Conservation (phyloP, 345 rosid genomes). For the Acer negundo region DNA sequence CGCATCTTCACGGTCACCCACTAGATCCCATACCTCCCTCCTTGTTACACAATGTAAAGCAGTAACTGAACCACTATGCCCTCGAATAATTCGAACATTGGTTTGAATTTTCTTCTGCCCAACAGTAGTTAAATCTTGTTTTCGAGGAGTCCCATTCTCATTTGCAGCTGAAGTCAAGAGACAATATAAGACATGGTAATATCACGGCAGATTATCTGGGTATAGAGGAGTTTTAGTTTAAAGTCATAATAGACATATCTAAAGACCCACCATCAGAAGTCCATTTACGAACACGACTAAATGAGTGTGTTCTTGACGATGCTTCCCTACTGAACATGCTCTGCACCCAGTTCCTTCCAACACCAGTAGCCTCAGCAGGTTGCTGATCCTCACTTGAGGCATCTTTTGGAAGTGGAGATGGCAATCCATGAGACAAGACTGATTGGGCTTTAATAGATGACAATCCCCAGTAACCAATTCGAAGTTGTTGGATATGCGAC, state of each 20-base stretch:
- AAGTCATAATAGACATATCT: constrained; percentile 37
- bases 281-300: constrained; percentile 80
- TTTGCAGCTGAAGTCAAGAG: constrained; percentile 27
- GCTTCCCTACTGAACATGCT: constrained; percentile 98
- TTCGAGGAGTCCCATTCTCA: constrained; percentile 50
- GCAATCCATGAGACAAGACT: constrained; percentile 61
- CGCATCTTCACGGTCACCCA: constrained; percentile 98
- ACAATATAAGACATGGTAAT: constrained; percentile 9
- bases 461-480: constrained; percentile 88
- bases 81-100: constrained; percentile 87
- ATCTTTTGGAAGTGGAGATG: constrained; percentile 89
- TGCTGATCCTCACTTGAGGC: constrained; percentile 68
- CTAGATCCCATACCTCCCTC: constrained; percentile 98
- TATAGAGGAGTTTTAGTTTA: background rate
- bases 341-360: constrained; percentile 99
- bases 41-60: constrained; percentile 97
- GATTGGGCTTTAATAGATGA: constrained; percentile 69
- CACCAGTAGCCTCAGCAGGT: constrained; percentile 89
- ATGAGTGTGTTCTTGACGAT: constrained; percentile 68
- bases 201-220: background rate
- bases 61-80: constrained; percentile 89
- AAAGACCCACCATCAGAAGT: constrained; percentile 74
- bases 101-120: constrained; percentile 93
- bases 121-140: constrained; percentile 67
- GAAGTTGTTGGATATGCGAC: constrained; percentile 94